Evolutionary conservation across 2,329 filamentous ascomycete species (phyloP).

Genomic region (Sclerotinia borealis): DNA sequence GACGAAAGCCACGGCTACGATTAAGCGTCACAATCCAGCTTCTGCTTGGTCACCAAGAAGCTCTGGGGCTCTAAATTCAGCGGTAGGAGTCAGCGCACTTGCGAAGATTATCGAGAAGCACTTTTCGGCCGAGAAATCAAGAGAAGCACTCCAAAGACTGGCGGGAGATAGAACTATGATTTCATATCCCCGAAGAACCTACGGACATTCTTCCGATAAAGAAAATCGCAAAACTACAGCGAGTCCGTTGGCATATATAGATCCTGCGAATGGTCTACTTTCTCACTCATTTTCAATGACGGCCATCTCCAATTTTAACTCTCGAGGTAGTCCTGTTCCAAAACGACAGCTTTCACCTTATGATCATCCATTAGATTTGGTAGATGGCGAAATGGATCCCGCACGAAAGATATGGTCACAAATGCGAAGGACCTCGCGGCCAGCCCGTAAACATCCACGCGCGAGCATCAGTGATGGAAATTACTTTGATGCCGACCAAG

Average conservation of each 20-base stretch:
- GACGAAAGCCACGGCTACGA: conserved; percentile 46
- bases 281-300: conserved; percentile 10
- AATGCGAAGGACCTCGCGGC: conserved; percentile 28
- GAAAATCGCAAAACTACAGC: conserved; percentile 2
- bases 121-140: conserved; percentile 20
- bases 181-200: conserved; percentile 8
- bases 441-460: conserved; percentile 16
- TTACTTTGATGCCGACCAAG: conserved; percentile 16
- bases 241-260: neutral
- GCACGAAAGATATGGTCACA: conserved; percentile 32
- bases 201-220: conserved; percentile 3
- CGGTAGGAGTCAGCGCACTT: conserved; percentile 20
- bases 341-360: conserved; percentile 1
- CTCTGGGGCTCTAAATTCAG: conserved; percentile 31
- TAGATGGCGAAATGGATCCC: conserved; percentile 24
- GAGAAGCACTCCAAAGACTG: conserved; percentile 21
- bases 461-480: conserved; percentile 23
- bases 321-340: neutral
- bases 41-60: conserved; percentile 48
- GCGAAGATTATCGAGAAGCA: conserved; percentile 25
- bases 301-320: neutral
- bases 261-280: neutral
- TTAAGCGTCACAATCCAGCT: conserved; percentile 42
- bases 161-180: conserved; percentile 18
- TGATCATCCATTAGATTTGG: conserved; percentile 2